These are phyloP conservation scores for Claviceps sp. DNA, from an alignment of 2,329 filamentous ascomycete genomes.

Conservation along the genomic window DNA sequence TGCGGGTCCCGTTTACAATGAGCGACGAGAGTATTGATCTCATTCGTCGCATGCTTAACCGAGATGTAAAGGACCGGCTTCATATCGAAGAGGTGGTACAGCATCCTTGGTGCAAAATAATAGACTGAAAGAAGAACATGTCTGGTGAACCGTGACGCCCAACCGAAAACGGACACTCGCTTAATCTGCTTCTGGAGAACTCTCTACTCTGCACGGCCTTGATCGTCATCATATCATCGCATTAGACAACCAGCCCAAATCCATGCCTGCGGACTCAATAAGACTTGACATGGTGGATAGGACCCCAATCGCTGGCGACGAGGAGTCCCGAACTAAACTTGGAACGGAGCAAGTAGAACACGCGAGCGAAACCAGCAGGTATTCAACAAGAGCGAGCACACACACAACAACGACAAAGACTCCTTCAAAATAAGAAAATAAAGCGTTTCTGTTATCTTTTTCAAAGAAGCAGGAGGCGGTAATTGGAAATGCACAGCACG, in stretches of 20 bases:
- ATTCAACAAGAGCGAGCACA: neutral
- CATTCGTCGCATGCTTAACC: constrained; percentile 81
- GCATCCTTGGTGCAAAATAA: constrained; percentile 60
- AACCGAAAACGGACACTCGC: neutral
- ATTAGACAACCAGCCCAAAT: neutral
- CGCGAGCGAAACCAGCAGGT: neutral
- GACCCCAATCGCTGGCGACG: neutral
- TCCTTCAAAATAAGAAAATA: no score
- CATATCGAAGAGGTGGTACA: constrained; percentile 80
- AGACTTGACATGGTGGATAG: neutral
- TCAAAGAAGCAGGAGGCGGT: neutral
- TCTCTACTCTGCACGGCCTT: neutral
- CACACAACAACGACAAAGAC: neutral
- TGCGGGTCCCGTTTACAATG: constrained; percentile 78
- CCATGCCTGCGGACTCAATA: neutral
- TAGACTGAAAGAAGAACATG: neutral
- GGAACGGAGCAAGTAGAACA: neutral
- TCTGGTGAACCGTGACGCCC: neutral
- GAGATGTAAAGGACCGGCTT: constrained; percentile 69
- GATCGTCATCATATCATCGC: neutral
- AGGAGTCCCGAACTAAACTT: neutral
- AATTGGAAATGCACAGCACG: neutral
- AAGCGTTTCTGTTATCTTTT: no score
- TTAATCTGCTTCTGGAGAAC: neutral
- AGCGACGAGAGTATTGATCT: constrained; percentile 89